Evolutionary conservation across 441 rosid genomes (phyloP).

Genomic region (Macaranga tanarius): DNA sequence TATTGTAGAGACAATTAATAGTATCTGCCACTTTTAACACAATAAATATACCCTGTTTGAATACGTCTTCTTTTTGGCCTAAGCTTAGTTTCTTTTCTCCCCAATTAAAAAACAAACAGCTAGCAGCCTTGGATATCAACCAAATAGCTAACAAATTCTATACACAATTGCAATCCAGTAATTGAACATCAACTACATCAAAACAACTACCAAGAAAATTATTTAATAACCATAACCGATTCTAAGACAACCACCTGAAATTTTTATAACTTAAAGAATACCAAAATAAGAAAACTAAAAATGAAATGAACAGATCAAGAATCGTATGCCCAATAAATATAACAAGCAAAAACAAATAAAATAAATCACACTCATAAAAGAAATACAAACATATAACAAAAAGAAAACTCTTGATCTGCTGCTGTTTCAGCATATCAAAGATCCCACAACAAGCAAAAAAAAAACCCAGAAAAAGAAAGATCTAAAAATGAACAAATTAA

Average conservation of each 20-base stretch:
- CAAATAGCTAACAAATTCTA: too few relatives aligned
- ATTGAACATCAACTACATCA: too few relatives aligned
- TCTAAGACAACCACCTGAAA: too few relatives aligned
- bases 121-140: too few relatives aligned
- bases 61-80: background rate
- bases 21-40: slow-evolving; percentile 6
- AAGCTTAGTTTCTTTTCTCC: too few relatives aligned
- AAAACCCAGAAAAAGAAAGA: slow-evolving; percentile 31
- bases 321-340: slow-evolving; percentile 3
- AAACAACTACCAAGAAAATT: too few relatives aligned
- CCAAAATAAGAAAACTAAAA: too few relatives aligned
- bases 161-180: too few relatives aligned
- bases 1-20: slow-evolving; percentile 16
- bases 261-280: too few relatives aligned
- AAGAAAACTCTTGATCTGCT: slow-evolving; percentile 37
- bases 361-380: slow-evolving; percentile 8
- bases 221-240: too few relatives aligned
- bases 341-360: background rate
- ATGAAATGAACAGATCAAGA: too few relatives aligned
- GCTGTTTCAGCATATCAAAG: slow-evolving; percentile 21
- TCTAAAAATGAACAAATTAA: slow-evolving; percentile 26
- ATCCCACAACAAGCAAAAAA: slow-evolving; percentile 11
- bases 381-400: background rate
- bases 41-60: slow-evolving; percentile 19
- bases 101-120: too few relatives aligned